phyloP scores from a whole-genome alignment of 1,139 yeast genomes.

The Taiozyma sp. region DNA sequence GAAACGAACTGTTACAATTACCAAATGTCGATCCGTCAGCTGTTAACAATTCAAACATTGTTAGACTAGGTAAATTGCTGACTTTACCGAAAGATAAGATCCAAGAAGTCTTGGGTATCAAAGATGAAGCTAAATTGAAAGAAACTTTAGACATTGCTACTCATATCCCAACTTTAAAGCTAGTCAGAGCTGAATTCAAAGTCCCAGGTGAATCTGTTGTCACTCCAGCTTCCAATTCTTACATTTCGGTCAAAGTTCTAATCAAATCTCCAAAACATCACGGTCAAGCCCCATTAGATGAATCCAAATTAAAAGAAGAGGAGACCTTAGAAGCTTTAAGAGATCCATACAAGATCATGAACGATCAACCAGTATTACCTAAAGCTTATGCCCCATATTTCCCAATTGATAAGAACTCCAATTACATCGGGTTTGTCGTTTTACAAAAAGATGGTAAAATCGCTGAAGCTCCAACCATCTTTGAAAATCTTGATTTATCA shows the following conservation, averaged over 20 bases:
- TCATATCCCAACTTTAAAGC: slow-evolving; percentile 64
- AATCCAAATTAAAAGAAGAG: slow-evolving; percentile 36
- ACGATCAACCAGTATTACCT: slow-evolving; percentile 63
- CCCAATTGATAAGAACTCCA: slow-evolving; percentile 51
- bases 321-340: slow-evolving; percentile 62
- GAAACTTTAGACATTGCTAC: slow-evolving; percentile 57
- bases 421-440: slow-evolving; percentile 67
- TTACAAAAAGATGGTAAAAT: slow-evolving; percentile 76
- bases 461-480: slow-evolving; percentile 58
- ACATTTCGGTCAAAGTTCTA: slow-evolving; percentile 69
- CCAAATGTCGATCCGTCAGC: slow-evolving; percentile 58
- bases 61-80: slow-evolving; percentile 65
- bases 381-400: slow-evolving; percentile 65
- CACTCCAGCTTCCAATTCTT: slow-evolving; percentile 72
- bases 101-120: slow-evolving; percentile 51
- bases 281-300: slow-evolving; percentile 32
- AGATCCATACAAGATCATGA: slow-evolving; percentile 67
- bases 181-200: slow-evolving; percentile 67
- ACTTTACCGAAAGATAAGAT: slow-evolving; percentile 53
- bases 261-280: slow-evolving; percentile 69
- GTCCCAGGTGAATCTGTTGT: slow-evolving; percentile 86
- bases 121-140: slow-evolving; percentile 39
- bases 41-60: slow-evolving; percentile 40
- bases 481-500: slow-evolving; percentile 50
- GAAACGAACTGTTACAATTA: slow-evolving; percentile 71